Evolutionary conservation across 257 asterid species (phyloP), one percentile per base, ranked within the genome.

Genomic region (Solanum megistacrolobum): DNA sequence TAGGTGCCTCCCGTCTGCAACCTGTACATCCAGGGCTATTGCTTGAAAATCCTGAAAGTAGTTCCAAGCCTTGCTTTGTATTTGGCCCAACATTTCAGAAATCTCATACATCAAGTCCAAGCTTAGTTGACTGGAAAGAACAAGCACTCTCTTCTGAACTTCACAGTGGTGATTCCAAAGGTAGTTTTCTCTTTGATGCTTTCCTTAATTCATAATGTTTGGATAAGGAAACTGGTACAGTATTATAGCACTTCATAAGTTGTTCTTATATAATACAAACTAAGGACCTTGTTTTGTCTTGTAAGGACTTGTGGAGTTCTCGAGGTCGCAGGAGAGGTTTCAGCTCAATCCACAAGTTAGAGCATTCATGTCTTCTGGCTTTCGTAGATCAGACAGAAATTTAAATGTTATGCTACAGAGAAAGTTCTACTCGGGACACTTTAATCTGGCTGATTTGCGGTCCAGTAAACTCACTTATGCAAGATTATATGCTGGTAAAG

Each of bases 401-500:
- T 48, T 81, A 38, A 79, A 55, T 79, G 35, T n/a, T 41, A 10
- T 21, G 6, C 43, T 41, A 39, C 27, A 68, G 8, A 74, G 68
- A 23, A 86, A 66, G 55, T 76, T 79, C 81, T 72, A 41, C 58
- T 35, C 13, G 29, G 88, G 46, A 46, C 68, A 69, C 87, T 78
- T 16, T 43, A 86, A 18, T 72, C 66, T 81, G 72, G 78, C 85
- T 36, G 87, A 89, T 36, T 81, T 86, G 69, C 48, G n/a, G 68
- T 89, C 91, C 46, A 86, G 18, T 52, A 89, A 89, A 86, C 85
- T 86, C 38, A 38, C 76, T n/a, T 62, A 82, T 81, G 69, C 87
- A 48, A 86, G 62, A 52, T 55, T 86, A 41, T 84, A 82, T 69
- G 87, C 76, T 34, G 72, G 27, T 86, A 71, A 43, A 76, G 48